Percentiles rank a stretch among this genome's conserved stretches.
phyloP scores from a whole-genome alignment of 1,284 basidiomycete species.

The Rhodotorula sp. region DNA sequence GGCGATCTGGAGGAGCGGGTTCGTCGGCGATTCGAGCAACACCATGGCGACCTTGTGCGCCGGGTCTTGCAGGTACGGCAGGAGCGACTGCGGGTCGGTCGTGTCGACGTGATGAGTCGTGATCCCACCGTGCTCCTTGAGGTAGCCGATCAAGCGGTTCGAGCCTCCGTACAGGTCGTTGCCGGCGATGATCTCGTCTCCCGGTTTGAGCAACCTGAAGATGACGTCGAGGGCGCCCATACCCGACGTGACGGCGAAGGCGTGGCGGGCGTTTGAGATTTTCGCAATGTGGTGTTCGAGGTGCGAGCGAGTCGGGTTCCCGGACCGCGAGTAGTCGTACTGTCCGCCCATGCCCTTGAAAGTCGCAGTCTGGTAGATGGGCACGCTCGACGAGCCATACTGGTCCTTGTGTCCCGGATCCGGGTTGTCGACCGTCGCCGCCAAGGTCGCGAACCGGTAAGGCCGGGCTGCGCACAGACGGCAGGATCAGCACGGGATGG shows the following conservation, averaged over 20 bases:
- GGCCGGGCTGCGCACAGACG: constrained; percentile 23
- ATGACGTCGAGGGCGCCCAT: constrained; percentile 99
- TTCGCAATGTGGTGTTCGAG: constrained; percentile 93
- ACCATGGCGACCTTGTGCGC: constrained; percentile 80
- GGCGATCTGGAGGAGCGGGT: constrained; percentile 92
- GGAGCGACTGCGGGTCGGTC: constrained; percentile 66
- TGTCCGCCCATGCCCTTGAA: constrained; percentile 92
- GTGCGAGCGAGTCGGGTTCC: constrained; percentile 94
- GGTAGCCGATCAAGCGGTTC: constrained; percentile 83
- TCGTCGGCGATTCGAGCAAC: constrained; percentile 94
- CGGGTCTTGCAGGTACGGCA: constrained; percentile 66
- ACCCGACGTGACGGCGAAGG: constrained; percentile 89
- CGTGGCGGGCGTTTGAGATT: constrained; percentile 83
- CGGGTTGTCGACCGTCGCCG: constrained; percentile 81
- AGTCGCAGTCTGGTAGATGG: constrained; percentile 96
- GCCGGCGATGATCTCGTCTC: constrained; percentile 87
- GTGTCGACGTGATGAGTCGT: constrained; percentile 93
- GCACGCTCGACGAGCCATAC: constrained; percentile 88
- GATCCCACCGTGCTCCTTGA: constrained; percentile 82
- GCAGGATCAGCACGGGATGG: too few species aligned
- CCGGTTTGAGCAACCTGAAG: constrained; percentile 87
- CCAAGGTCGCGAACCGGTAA: constrained; percentile 54
- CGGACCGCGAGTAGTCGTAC: constrained; percentile 86
- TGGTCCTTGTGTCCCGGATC: constrained; percentile 84
- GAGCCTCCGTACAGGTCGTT: constrained; percentile 97